Base-by-base conservation (phyloP, 257 asterid species). In the Solanum peruvianum region DNA sequence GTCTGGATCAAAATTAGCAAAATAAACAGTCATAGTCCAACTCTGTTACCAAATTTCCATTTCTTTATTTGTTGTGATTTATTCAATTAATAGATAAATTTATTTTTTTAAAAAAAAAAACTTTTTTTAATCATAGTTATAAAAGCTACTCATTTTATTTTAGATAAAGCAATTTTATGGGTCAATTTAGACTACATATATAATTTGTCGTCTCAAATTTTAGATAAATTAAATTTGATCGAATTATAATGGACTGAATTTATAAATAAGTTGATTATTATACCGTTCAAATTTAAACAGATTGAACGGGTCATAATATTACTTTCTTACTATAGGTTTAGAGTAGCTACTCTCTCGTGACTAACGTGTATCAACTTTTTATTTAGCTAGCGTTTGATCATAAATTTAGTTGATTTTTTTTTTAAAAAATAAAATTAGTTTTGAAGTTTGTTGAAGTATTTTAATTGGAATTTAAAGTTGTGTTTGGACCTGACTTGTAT, bases 211-310 rank as follows among this genome's bases (percentile, higher is more conserved):
- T 70, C 2, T 16, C 77, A 70, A 16, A 67, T 15, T 25, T 64
- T 2, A 64, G 12, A 33, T 4, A 1, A 71, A 70, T 70, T 33
- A 20, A 16, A 33, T 33, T 71, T 71, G 0, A 33, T 4, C 27
- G 0, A 33, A 33, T 71, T 0, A 71, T 71, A 5, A 16, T 0
- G 0, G 0, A 5, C 2, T 33, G 0, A 18, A 0, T 0, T 71
- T 18, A 35, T 18, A 1, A 71, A 71, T 18, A 35, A 71, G 16
- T 0, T 18, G 0, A 18, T 31, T 13, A 69, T 31, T 31, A 15
- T 31, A 31, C 0, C 0, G 0, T 70, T 70, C 0, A 70, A 70
- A 8, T 70, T 33, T 70, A 18, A 10, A 15, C 1, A 29, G 0
- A 69, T 29, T 69, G 0, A 3, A 69, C 23, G 2, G 12, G 0